These are phyloP conservation scores for Neurospora tetrasperma DNA, from an alignment of 495 filamentous ascomycete genomes.

Conservation along the genomic window DNA sequence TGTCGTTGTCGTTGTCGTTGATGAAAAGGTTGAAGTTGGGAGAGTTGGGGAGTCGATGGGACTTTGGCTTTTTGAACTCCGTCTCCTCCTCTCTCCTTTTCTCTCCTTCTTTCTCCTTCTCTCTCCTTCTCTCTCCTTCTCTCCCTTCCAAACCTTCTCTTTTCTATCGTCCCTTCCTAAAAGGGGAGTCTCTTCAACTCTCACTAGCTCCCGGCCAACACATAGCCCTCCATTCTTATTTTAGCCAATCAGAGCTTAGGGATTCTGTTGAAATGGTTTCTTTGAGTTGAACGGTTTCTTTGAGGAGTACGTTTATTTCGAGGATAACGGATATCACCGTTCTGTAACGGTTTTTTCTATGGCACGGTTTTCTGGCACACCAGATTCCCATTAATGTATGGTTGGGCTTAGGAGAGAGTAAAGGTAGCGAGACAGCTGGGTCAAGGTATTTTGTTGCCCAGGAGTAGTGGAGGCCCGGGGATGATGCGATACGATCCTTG, in stretches of 20 bases:
- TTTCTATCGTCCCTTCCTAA: background rate
- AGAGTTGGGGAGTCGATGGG: background rate
- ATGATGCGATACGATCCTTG: background rate
- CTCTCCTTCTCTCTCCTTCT: too few species aligned
- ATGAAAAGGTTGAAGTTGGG: background rate
- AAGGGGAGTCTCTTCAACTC: background rate
- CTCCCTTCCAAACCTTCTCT: too few species aligned
- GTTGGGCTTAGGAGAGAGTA: too few species aligned
- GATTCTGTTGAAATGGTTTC: background rate
- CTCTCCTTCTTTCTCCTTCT: too few species aligned
- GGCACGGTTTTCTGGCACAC: too few species aligned
- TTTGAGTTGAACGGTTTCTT: background rate
- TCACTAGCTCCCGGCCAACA: background rate
- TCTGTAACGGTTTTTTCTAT: too few species aligned
- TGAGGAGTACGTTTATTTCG: background rate
- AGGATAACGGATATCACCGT: too few species aligned
- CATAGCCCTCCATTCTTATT: background rate
- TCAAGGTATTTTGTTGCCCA: background rate
- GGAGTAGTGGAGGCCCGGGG: too few species aligned
- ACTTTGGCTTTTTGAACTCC: background rate
- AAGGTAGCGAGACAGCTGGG: background rate
- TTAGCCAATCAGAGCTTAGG: background rate
- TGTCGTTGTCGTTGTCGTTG: background rate
- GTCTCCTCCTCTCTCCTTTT: background rate
- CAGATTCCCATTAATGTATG: too few species aligned